phyloP scores from a whole-genome alignment of 2,329 filamentous ascomycete genomes.

The Myrmaecium sp. region DNA sequence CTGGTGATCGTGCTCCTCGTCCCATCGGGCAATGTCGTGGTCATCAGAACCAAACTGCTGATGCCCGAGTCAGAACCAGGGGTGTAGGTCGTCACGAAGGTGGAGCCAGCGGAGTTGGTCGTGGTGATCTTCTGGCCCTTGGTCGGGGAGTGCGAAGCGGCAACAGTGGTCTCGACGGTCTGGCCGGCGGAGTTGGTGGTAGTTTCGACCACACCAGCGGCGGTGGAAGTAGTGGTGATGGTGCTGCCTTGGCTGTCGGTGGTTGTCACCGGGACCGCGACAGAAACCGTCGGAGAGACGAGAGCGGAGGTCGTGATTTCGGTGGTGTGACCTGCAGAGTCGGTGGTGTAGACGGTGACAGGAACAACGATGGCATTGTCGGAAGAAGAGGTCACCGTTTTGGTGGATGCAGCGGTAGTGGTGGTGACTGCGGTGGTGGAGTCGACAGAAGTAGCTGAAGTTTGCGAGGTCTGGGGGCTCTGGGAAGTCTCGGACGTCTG shows the following conservation, averaged over 20 bases:
- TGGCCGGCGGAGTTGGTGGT: constrained; percentile 23
- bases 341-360: constrained; percentile 21
- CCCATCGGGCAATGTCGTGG: constrained; percentile 16
- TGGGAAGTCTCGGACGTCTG: constrained; percentile 1
- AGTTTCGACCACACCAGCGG: constrained; percentile 19
- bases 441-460: constrained; percentile 3
- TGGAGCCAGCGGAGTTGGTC: constrained; percentile 23
- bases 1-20: constrained; percentile 25
- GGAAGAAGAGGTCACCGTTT: constrained; percentile 1
- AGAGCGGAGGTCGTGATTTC: constrained; percentile 24
- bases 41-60: constrained; percentile 21
- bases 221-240: constrained; percentile 20
- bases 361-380: constrained; percentile 21
- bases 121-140: constrained; percentile 25
- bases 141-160: constrained; percentile 15
- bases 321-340: constrained; percentile 16
- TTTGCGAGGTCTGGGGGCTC: not conserved
- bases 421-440: constrained; percentile 2
- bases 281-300: constrained; percentile 21
- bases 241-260: constrained; percentile 23
- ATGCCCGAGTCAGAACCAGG: constrained; percentile 23
- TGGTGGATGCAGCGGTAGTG: constrained; percentile 1
- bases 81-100: constrained; percentile 30
- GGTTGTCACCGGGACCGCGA: constrained; percentile 19
- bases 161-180: constrained; percentile 17